These are phyloP conservation scores for Trichoderma arundinaceum DNA, from an alignment of 2,329 filamentous ascomycete genomes.

Conservation along the genomic window DNA sequence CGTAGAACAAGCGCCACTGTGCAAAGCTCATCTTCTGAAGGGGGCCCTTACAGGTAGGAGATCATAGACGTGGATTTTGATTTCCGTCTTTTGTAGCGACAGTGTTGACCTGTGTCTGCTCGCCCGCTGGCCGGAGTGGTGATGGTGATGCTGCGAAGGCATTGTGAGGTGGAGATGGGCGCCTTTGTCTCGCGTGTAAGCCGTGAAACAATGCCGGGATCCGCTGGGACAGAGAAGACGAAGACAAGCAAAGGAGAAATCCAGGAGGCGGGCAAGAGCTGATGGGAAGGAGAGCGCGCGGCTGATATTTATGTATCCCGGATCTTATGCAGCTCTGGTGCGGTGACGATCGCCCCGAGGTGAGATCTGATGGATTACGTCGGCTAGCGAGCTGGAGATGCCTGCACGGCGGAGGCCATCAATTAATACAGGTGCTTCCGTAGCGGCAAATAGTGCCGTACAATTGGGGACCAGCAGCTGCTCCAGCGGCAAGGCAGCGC, in stretches of 20 bases:
- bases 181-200: slow-evolving; percentile 34
- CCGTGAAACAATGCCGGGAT: slow-evolving; percentile 34
- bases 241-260: not conserved
- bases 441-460: slow-evolving; percentile 11
- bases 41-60: slow-evolving; percentile 65
- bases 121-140: slow-evolving; percentile 37
- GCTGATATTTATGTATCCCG: not conserved
- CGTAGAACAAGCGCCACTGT: not conserved
- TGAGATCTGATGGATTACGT: slow-evolving; percentile 23
- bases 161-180: slow-evolving; percentile 38
- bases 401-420: not conserved
- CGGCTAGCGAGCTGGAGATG: slow-evolving; percentile 1
- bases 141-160: slow-evolving; percentile 32
- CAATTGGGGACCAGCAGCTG: not conserved
- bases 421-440: slow-evolving; percentile 8
- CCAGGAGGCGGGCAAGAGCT: not conserved
- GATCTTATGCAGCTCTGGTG: not conserved
- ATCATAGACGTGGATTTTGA: slow-evolving; percentile 80
- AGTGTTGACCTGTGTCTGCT: slow-evolving; percentile 66
- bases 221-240: not conserved
- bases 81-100: slow-evolving; percentile 73
- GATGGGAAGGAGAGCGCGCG: not conserved
- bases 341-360: slow-evolving; percentile 1
- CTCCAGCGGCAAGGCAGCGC: not conserved
- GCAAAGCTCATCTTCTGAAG: not conserved